phyloP scores from a whole-genome alignment of 192 early-diverging fungal species.

The Radiomyces spectabilis region DNA sequence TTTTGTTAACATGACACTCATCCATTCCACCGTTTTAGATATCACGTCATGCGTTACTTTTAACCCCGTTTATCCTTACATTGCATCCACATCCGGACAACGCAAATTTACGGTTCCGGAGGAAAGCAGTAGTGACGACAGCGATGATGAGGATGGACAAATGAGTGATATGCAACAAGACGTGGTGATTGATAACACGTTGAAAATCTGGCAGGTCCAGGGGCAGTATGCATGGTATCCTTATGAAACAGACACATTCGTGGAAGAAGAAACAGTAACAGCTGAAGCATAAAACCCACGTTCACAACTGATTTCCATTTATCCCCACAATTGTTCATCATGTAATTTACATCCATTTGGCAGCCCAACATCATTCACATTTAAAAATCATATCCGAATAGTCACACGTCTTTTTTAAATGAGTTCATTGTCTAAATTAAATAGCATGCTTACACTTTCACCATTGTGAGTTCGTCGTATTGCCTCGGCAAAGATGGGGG shows the following conservation, averaged over 20 bases:
- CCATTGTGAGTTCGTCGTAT: slow-evolving; percentile 94
- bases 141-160: slow-evolving; percentile 1
- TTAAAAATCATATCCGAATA: too few species aligned
- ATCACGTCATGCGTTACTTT: slow-evolving; percentile 44
- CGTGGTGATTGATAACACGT: slow-evolving; percentile 32
- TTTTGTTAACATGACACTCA: too few species aligned
- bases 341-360: too few species aligned
- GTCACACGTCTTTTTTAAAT: too few species aligned
- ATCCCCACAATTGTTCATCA: too few species aligned
- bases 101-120: slow-evolving; percentile 38
- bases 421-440: slow-evolving; percentile 29
- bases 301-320: too few species aligned
- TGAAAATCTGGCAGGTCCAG: slow-evolving; percentile 29
- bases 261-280: too few species aligned
- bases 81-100: slow-evolving; percentile 72
- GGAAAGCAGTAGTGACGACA: neutral
- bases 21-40: too few species aligned
- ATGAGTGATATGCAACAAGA: slow-evolving; percentile 1
- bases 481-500: slow-evolving; percentile 85
- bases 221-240: slow-evolving; percentile 17
- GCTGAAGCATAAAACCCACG: too few species aligned
- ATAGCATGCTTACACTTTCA: slow-evolving; percentile 85
- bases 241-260: neutral
- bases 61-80: slow-evolving; percentile 58
- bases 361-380: too few species aligned